Conservation (phyloP, 2,329 filamentous ascomycete genomes). For the Penicillium sp. region DNA sequence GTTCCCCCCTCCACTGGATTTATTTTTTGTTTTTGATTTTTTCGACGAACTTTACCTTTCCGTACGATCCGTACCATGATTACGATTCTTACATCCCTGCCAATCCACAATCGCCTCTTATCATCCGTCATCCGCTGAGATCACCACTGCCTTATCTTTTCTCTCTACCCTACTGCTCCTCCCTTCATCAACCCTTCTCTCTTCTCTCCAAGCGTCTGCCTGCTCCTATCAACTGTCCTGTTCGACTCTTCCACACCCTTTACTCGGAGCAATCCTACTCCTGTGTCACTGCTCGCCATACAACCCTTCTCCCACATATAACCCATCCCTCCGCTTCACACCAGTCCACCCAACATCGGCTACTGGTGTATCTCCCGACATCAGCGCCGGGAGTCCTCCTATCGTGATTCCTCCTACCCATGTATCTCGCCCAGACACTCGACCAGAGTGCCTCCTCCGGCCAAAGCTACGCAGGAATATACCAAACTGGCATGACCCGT, state of each 20-base stretch:
- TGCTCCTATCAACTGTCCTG: background rate
- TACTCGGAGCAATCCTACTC: conserved; percentile 10
- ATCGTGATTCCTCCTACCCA: conserved; percentile 30
- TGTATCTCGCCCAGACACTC: conserved; percentile 47
- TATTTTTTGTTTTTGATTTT: conserved; percentile 1
- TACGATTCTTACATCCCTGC: no score
- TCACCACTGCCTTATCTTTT: conserved; percentile 18
- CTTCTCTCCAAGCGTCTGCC: background rate
- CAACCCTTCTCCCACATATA: conserved; percentile 8
- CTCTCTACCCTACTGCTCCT: conserved; percentile 10
- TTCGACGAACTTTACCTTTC: conserved; percentile 11
- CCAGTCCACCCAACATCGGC: conserved; percentile 1
- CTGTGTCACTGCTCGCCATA: conserved; percentile 4
- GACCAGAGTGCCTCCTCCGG: conserved; percentile 48
- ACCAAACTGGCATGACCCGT: conserved; percentile 25
- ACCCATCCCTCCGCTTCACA: background rate
- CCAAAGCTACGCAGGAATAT: conserved; percentile 25
- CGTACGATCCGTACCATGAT: no score
- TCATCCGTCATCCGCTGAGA: conserved; percentile 17
- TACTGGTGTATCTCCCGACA: conserved; percentile 15
- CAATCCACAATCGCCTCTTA: conserved; percentile 13
- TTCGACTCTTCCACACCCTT: background rate
- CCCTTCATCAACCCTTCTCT: conserved; percentile 12
- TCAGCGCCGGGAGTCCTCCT: conserved; percentile 16
- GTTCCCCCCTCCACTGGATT: background rate